These are phyloP conservation scores for Dichotomopilus funicola DNA, from an alignment of 2,329 filamentous ascomycete genomes.

Conservation along the genomic window DNA sequence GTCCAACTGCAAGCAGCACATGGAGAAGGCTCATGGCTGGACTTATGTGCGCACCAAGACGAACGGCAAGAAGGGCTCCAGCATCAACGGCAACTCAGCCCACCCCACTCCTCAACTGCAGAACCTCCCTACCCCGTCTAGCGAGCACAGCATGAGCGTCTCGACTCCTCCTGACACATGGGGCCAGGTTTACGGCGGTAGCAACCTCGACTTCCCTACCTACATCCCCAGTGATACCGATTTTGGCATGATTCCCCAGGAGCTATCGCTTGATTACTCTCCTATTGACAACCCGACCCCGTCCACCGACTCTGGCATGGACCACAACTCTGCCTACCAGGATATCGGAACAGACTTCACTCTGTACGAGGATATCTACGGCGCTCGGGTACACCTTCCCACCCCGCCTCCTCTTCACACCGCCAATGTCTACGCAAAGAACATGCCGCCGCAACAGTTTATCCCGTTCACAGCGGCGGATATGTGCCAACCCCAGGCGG, in stretches of 20 bases:
- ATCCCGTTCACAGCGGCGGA: slow-evolving; percentile 34
- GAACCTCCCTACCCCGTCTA: slow-evolving; percentile 57
- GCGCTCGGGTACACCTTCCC: slow-evolving; percentile 50
- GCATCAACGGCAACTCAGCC: slow-evolving; percentile 35
- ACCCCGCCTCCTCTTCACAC: slow-evolving; percentile 42
- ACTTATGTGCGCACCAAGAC: slow-evolving; percentile 70
- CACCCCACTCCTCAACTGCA: slow-evolving; percentile 54
- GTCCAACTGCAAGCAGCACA: slow-evolving; percentile 79
- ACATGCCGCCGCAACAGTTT: slow-evolving; percentile 35
- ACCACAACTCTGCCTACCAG: slow-evolving; percentile 52
- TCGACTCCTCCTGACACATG: slow-evolving; percentile 53
- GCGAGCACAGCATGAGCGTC: slow-evolving; percentile 46
- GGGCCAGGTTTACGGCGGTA: slow-evolving; percentile 28
- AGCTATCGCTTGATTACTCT: slow-evolving; percentile 40
- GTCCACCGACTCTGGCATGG: slow-evolving; percentile 36
- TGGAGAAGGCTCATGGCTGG: slow-evolving; percentile 76
- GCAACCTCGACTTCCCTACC: slow-evolving; percentile 41
- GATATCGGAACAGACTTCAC: slow-evolving; percentile 55
- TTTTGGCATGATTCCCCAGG: slow-evolving; percentile 38
- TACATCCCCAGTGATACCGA: slow-evolving; percentile 42
- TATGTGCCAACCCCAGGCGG: slow-evolving; percentile 34
- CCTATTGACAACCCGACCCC: slow-evolving; percentile 46
- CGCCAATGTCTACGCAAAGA: slow-evolving; percentile 38
- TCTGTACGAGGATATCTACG: slow-evolving; percentile 57
- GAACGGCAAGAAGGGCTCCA: slow-evolving; percentile 62